phyloP scores from a whole-genome alignment of 768 basidiomycete species.

The Suillus placidus region DNA sequence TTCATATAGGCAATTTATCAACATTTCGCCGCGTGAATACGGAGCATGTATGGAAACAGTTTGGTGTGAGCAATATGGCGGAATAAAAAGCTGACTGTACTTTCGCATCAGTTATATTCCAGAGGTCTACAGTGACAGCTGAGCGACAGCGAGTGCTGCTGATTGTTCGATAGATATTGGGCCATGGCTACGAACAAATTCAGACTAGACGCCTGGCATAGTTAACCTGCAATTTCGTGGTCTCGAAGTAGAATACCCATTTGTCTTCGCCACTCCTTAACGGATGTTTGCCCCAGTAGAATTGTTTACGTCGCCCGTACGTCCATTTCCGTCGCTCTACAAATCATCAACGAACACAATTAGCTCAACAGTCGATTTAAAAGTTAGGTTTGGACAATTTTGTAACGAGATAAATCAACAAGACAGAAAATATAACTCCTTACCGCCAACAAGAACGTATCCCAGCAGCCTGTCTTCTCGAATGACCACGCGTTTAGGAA shows the following conservation, averaged over 20 bases:
- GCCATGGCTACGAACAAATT: not conserved
- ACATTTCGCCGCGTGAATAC: not conserved
- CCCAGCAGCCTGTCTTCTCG: constrained; percentile 4
- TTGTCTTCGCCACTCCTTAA: constrained; percentile 4
- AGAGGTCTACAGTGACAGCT: not conserved
- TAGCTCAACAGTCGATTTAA: not conserved
- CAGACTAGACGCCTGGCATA: not conserved
- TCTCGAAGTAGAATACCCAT: constrained; percentile 5
- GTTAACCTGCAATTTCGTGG: not conserved
- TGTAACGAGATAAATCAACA: not conserved
- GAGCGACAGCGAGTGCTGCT: no score
- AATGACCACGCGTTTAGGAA: not conserved
- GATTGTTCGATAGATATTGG: not conserved
- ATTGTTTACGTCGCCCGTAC: not conserved
- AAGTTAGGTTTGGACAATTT: not conserved
- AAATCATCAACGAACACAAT: not conserved
- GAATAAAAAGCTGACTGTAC: not conserved
- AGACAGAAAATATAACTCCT: not conserved
- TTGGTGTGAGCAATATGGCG: not conserved
- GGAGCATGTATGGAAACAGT: not conserved
- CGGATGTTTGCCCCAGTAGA: constrained; percentile 4
- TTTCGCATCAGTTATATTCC: not conserved
- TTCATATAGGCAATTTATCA: not conserved
- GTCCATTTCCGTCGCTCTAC: not conserved
- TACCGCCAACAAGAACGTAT: constrained; percentile 1